These are phyloP conservation scores for Ceratocystiopsis minuta DNA, from an alignment of 2,329 filamentous ascomycete genomes.

Conservation along the genomic window DNA sequence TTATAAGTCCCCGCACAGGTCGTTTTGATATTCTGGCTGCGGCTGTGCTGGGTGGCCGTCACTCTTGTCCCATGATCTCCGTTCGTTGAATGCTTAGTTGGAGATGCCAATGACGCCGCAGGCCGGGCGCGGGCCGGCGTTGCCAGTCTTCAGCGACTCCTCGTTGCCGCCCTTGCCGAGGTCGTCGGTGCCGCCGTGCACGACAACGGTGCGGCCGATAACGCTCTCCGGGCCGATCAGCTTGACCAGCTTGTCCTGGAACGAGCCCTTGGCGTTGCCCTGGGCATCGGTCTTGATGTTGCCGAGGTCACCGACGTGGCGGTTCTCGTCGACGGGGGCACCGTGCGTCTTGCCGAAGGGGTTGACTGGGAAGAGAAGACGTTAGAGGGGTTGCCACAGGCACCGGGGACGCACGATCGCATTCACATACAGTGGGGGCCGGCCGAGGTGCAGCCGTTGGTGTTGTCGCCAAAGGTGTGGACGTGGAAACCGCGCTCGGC, in stretches of 20 bases:
- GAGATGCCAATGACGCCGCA: conserved; percentile 93
- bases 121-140: conserved; percentile 81
- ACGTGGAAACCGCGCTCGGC: conserved; percentile 97
- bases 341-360: conserved; percentile 85
- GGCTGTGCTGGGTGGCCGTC: not conserved
- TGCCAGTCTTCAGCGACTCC: conserved; percentile 97
- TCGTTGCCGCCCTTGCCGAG: conserved; percentile 82
- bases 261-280: conserved; percentile 71
- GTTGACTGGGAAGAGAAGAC: conserved; percentile 50
- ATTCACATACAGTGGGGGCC: conserved; percentile 76
- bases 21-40: not conserved
- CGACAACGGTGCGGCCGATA: conserved; percentile 86
- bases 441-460: conserved; percentile 97
- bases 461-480: conserved; percentile 98
- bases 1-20: no score
- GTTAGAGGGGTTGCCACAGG: not conserved
- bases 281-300: conserved; percentile 92
- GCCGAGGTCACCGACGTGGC: conserved; percentile 93
- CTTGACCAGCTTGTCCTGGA: conserved; percentile 73
- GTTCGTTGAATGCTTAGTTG: conserved; percentile 26
- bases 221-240: conserved; percentile 91
- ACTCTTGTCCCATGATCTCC: no score
- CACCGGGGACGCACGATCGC: not conserved
- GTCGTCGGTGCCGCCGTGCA: conserved; percentile 91
- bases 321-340: conserved; percentile 60